Conservation (phyloP, 202 grass and related monocot genomes). For the Bolboschoenoplectus hybrid region DNA sequence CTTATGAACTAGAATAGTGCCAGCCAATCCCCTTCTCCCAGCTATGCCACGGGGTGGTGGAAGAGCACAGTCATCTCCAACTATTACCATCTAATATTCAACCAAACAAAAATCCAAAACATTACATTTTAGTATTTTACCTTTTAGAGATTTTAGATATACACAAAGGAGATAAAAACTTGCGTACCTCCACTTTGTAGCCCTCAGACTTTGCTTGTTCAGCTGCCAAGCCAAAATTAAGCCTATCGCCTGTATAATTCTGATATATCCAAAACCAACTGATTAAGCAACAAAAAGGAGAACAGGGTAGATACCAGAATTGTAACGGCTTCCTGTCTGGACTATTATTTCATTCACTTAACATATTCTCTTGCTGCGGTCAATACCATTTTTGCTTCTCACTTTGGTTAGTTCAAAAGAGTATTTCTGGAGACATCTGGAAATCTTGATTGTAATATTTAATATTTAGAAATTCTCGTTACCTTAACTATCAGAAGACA, state of each 20-base stretch:
- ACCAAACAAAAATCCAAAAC: slow-evolving; percentile 29
- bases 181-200: slow-evolving; percentile 91
- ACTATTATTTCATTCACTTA: slow-evolving; percentile 7
- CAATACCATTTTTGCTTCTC: not conserved
- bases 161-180: slow-evolving; percentile 34
- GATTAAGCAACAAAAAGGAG: slow-evolving; percentile 35
- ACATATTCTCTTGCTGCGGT: not conserved
- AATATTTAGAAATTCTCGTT: slow-evolving; percentile 37
- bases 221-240: slow-evolving; percentile 99
- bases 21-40: slow-evolving; percentile 97
- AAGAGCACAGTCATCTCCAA: slow-evolving; percentile 99
- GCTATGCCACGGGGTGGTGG: slow-evolving; percentile 89
- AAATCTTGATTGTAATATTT: not conserved
- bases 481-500: slow-evolving; percentile 99
- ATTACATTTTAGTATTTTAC: slow-evolving; percentile 35
- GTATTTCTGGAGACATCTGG: not conserved
- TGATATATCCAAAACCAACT: slow-evolving; percentile 47
- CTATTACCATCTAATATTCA: slow-evolving; percentile 84
- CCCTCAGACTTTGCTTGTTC: slow-evolving; percentile 99
- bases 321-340: not conserved
- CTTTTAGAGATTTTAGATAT: slow-evolving; percentile 2
- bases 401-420: not conserved
- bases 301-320: slow-evolving; percentile 15
- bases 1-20: slow-evolving; percentile 94
- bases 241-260: slow-evolving; percentile 99